A percentile compares a stretch with the other conserved stretches of the same genome.
Evolutionary conservation across 495 filamentous ascomycete species (phyloP).

Genomic region (Sporormia fimetaria): DNA sequence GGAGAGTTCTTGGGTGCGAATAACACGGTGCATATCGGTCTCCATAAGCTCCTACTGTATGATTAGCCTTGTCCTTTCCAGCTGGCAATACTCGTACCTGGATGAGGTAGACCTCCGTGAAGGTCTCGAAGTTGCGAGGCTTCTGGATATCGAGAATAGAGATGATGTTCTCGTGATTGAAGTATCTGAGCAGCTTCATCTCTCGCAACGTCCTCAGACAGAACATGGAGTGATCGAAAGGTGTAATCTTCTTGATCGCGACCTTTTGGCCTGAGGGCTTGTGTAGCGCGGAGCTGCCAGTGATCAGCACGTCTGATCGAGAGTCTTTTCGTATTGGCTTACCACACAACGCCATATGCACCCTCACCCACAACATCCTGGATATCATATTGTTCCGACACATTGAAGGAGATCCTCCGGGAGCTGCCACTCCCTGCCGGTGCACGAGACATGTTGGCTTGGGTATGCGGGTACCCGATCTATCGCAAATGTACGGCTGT

Average conservation of each 20-base stretch:
- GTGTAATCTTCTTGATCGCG: conserved; percentile 99
- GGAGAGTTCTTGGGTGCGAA: conserved; percentile 75
- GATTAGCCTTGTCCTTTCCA: conserved; percentile 5
- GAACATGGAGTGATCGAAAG: conserved; percentile 99
- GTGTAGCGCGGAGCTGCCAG: conserved; percentile 79
- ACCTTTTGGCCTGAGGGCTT: conserved; percentile 98
- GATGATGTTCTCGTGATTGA: conserved; percentile 99
- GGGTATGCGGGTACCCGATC: no score
- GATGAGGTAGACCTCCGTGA: conserved; percentile 97
- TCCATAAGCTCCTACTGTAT: conserved; percentile 84
- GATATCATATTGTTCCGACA: conserved; percentile 98
- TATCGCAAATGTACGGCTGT: no score
- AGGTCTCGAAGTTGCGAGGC: conserved; percentile 87
- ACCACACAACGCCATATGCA: conserved; percentile 98
- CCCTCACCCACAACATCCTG: conserved; percentile 99
- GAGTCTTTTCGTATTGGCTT: conserved; percentile 30
- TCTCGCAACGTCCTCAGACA: conserved; percentile 92
- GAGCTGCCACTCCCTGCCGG: conserved; percentile 38
- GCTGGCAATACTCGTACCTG: conserved; percentile 49
- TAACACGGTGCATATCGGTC: conserved; percentile 99
- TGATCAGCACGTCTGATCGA: conserved; percentile 2
- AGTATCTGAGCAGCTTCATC: conserved; percentile 98
- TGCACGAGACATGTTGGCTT: conserved; percentile 25
- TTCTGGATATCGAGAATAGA: conserved; percentile 99
- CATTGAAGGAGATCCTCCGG: conserved; percentile 99